Evolutionary conservation across 768 basidiomycete genomes (phyloP), one percentile per base, ranked within the genome.

Genomic region (Tulasnella sp.): DNA sequence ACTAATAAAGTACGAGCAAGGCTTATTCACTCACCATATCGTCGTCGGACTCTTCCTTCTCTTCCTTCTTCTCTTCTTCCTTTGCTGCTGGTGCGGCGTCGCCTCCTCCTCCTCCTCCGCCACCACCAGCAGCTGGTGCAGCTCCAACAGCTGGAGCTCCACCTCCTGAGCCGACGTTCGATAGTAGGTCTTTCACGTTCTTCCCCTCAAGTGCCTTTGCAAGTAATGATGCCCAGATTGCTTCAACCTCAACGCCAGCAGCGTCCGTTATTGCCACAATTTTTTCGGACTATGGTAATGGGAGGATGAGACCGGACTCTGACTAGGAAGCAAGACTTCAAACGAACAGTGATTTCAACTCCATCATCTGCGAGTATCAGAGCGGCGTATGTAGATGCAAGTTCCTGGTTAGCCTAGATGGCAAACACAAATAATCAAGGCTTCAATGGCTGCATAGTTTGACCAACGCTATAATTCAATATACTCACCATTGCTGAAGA

Each of bases 341-440:
- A 12, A 78, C 89, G 61, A 62, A 95, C 92, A 58, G 93, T 95
- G 65, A 99, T 96, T 75, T 96, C 93, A 63, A 93, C 71, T 61
- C 82, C 83, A 58, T 95, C 92, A 72, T 98, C 95, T 60, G 91
- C 92, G 65, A 98, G 89, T 71, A 96, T 96, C 63, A 99, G 84
- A 60, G 90, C 87, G 64, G 93, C 91, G 73, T 96, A 96, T 60
- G 91, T 85, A 57, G 91, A 73, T 60, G 91, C 89, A 65, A 93
- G 85, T 66, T 98, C 93, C 48, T 65, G 54, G 63, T 75, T 68
- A 64, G 75, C 73, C 75, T 74, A 56, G 40, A 56, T 10, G 9
- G 37, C n/a, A 7, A 45, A 15, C 20, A 13, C 40, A 24, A 43
- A 6, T 33, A 16, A 48, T 37, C 22, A 15, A n/a, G n/a, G 8